Evolutionary conservation across 441 rosid genomes (phyloP), one percentile per base, ranked within the genome.

Genomic region (Sinapis alba): DNA sequence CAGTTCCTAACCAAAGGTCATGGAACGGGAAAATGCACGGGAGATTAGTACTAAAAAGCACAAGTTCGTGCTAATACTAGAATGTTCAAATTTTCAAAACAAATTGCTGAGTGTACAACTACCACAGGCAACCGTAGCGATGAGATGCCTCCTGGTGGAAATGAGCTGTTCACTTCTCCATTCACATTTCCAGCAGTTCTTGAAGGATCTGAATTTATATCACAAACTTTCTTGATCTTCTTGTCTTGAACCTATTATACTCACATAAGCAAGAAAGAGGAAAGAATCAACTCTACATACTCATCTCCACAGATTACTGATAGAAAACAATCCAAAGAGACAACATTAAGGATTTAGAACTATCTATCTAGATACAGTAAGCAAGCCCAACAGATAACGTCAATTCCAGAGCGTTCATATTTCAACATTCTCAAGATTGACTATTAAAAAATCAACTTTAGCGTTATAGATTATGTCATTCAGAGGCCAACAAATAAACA

Each of bases 91-190:
- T 12, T 9, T 16, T 13, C 27, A 15, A 41, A 21, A 16, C 5
- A 36, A 54, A 41, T 24, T 62, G 70, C 45, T 43, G 5, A 59
- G 20, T 83, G 85, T 81, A 89, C 85, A 82, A 91, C 87, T 91
- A 95, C 98, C 97, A 85, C 88, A 30, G 99, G 99, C 73, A 95
- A 87, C 61, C 79, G 94, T 51, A 95, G 84, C 9, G 95, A 90
- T 54, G 98, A 81, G 79, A 69, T 76, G 80, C 96, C 90, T 69
- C 87, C 92, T 11, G 88, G 80, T 68, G 90, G 89, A 84, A 60
- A 63, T 69, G 62, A 79, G 74, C 65, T 86, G 66, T 65, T 72
- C 58, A 74, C 81, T 72, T 21, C 58, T 13, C 18, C 50, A 18
- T 43, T 43, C 50, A 43, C 98, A 83, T 89, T 92, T 76, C 85